Conservation (phyloP, 75 land plant species). For the Pinus taeda region DNA sequence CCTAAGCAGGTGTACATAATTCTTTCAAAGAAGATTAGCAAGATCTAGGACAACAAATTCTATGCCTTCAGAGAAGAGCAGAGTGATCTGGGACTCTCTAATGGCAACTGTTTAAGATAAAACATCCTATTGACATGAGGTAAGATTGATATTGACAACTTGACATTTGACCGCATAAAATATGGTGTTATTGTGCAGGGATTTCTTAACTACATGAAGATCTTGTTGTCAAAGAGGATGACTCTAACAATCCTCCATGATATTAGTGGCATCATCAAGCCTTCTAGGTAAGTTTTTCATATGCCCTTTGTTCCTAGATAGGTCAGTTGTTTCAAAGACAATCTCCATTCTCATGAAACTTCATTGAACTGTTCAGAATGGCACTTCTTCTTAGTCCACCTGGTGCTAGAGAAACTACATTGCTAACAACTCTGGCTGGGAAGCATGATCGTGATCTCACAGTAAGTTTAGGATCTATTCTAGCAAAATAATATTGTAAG, state of each 20-base stretch:
- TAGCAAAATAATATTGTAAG: conserved; percentile 28
- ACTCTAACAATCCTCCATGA: conserved; percentile 54
- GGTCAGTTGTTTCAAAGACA: background rate
- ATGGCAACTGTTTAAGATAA: background rate
- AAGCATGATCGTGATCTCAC: conserved; percentile 20
- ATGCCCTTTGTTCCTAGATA: background rate
- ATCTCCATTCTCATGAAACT: background rate
- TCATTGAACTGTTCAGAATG: conserved; percentile 15
- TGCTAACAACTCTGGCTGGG: conserved; percentile 31
- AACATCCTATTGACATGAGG: background rate
- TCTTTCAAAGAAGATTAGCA: too few species aligned
- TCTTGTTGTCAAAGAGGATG: conserved; percentile 18
- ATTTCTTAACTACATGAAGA: conserved; percentile 2
- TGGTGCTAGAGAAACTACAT: conserved; percentile 26
- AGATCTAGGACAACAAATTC: too few species aligned
- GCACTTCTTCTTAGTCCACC: conserved; percentile 42
- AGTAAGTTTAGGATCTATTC: conserved; percentile 15
- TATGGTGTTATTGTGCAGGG: conserved; percentile 24
- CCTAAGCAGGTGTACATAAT: too few species aligned
- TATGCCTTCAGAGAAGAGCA: background rate
- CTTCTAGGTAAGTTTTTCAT: background rate
- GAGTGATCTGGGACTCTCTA: background rate
- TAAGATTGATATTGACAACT: background rate
- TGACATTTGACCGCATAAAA: background rate
- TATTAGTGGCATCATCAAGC: conserved; percentile 41